A percentile compares a stretch with the other conserved stretches of the same genome.
These are phyloP conservation scores for Dipodascus albidus DNA, from an alignment of 805 yeast genomes.

Conservation along the genomic window DNA sequence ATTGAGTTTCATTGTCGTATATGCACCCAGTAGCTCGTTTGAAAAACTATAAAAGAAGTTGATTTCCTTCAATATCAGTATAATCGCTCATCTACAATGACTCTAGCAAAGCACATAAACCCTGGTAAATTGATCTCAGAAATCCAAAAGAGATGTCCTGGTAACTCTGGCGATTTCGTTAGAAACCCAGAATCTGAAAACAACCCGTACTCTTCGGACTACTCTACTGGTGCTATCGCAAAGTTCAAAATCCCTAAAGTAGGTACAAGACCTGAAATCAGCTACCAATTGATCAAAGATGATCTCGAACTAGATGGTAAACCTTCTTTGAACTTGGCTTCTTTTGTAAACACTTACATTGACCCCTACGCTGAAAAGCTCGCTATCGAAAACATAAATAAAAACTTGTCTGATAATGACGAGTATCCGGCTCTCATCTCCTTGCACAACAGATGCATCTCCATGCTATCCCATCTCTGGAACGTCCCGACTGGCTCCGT, in stretches of 20 bases:
- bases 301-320: constrained; percentile 75
- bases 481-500: constrained; percentile 42
- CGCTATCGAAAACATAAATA: constrained; percentile 60
- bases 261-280: constrained; percentile 41
- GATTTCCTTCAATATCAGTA: too few species aligned
- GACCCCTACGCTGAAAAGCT: constrained; percentile 43
- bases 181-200: background rate
- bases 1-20: too few species aligned
- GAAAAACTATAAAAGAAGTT: too few species aligned
- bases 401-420: constrained; percentile 86
- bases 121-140: constrained; percentile 15
- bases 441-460: constrained; percentile 69
- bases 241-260: constrained; percentile 50
- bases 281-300: constrained; percentile 55
- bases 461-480: constrained; percentile 75
- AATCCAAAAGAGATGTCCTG: constrained; percentile 8
- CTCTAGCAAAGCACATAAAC: constrained; percentile 8
- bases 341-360: constrained; percentile 72
- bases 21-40: too few species aligned
- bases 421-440: constrained; percentile 84
- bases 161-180: background rate
- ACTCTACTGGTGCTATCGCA: constrained; percentile 24
- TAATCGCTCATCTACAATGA: too few species aligned
- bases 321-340: constrained; percentile 76
- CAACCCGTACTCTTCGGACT: constrained; percentile 3